phyloP scores from a whole-genome alignment of 2,329 filamentous ascomycete species.

The Aspergillus piperis region DNA sequence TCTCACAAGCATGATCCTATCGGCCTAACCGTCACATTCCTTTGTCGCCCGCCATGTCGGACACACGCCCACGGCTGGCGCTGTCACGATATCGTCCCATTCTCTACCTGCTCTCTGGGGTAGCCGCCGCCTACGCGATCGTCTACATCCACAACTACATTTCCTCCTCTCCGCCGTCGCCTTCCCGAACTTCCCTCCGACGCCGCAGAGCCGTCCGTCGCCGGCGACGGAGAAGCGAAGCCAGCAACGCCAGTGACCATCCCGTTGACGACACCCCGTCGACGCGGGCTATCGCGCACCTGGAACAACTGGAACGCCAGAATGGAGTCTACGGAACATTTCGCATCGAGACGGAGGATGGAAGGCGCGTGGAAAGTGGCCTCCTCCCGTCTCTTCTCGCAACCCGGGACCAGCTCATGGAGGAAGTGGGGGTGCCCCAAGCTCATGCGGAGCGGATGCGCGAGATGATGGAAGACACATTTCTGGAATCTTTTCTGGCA shows the following conservation, averaged over 20 bases:
- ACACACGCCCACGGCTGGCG: conserved; percentile 31
- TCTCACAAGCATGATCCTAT: conserved; percentile 20
- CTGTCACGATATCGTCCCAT: conserved; percentile 44
- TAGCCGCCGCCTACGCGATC: conserved; percentile 45
- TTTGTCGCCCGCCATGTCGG: conserved; percentile 31
- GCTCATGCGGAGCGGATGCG: conserved; percentile 45
- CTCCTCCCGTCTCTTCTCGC: conserved; percentile 46
- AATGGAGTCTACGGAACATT: conserved; percentile 47
- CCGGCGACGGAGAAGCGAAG: conserved; percentile 30
- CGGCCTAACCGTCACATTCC: conserved; percentile 16
- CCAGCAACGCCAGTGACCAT: conserved; percentile 28
- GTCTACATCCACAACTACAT: conserved; percentile 42
- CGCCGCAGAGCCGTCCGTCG: conserved; percentile 45
- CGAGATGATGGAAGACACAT: conserved; percentile 48
- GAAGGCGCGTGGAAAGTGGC: conserved; percentile 43
- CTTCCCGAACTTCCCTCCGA: conserved; percentile 34
- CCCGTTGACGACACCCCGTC: conserved; percentile 35
- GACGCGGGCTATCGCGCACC: conserved; percentile 40
- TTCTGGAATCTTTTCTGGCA: conserved; percentile 46
- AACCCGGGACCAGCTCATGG: conserved; percentile 45
- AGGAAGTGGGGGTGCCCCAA: conserved; percentile 39
- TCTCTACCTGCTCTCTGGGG: conserved; percentile 45
- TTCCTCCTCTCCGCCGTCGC: conserved; percentile 13
- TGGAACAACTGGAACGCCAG: conserved; percentile 43
- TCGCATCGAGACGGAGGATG: conserved; percentile 45